Base-by-base conservation (phyloP, 169 alveolate genomes). In the Plasmodium yoelii region DNA sequence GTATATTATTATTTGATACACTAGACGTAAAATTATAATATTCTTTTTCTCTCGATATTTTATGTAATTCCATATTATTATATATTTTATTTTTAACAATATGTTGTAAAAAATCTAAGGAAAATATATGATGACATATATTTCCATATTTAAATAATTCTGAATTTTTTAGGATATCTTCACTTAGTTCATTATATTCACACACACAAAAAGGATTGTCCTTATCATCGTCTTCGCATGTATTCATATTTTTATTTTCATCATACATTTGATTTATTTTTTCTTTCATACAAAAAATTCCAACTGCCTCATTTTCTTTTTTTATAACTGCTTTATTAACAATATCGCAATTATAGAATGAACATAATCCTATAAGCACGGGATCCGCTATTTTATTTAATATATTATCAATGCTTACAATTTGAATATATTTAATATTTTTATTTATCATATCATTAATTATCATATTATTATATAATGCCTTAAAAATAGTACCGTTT, bases 51-150 rank as follows among this genome's bases (percentile, higher is more conserved):
- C 88, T 89, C 39, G 64, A 71, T 10, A 93, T 94, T 19, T 73
- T 90, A 59, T 93, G 96, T 56, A 86, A 56, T 15, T 94, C 92
- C 65, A 93, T 82, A 24, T 59, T 47, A 42, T 87, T 55, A 75
- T 75, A 92, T n/a, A 90, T 64, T 47, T 80, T 73, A 55, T 80
- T 73, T 15, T 70, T 87, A 39, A 93, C 82, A 9, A 93, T 82
- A 13, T 92, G 67, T 13, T 73, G 61, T 60, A 93, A 53, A 18
- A 93, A 93, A 13, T 65, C 53, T 7, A 92, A 86, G 2, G 94
- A 87, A 73, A 93, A 92, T 34, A 92, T 55, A 65, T 93, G 96
- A 72, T 93, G 95, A 49, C 96, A 93, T 42, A 93, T 93, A 56
- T 93, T 93, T 12, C 95, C 96, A 82, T 82, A 82, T 67, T 15